phyloP scores from a whole-genome alignment of 2,329 filamentous ascomycete species.

The Plectosphaerella plurivora region DNA sequence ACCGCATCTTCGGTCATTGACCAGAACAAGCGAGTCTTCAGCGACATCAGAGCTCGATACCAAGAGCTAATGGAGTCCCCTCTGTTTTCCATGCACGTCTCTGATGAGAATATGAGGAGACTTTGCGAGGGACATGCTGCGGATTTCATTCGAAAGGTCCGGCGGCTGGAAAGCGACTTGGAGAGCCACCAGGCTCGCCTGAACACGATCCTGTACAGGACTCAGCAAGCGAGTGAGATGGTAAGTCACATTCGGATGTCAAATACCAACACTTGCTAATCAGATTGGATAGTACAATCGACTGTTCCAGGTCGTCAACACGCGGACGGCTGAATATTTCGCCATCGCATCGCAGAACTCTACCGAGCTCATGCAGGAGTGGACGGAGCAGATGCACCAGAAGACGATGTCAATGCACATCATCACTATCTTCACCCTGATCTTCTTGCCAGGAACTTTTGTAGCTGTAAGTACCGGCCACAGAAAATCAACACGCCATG shows the following conservation, averaged over 20 bases:
- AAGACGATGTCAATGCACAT: conserved; percentile 11
- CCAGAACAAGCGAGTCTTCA: neutral
- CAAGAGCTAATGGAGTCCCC: neutral
- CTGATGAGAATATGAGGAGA: neutral
- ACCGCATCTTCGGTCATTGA: neutral
- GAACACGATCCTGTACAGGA: neutral
- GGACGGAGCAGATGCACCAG: conserved; percentile 40
- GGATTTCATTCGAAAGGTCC: neutral
- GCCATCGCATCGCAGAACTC: conserved; percentile 3
- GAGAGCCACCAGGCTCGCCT: neutral
- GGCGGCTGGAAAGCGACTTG: neutral
- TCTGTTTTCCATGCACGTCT: neutral
- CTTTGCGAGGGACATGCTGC: neutral
- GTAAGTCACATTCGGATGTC: neutral
- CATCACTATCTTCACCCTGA: conserved; percentile 10
- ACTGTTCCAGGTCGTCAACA: conserved; percentile 7
- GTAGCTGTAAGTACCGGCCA: conserved; percentile 6
- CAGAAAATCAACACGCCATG: neutral
- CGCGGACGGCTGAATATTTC: conserved; percentile 7
- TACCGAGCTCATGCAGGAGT: conserved; percentile 6
- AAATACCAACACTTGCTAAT: neutral
- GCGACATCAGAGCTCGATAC: neutral
- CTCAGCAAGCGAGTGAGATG: neutral
- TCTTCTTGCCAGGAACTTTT: conserved; percentile 10
- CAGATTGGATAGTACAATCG: conserved; percentile 5